phyloP scores from a whole-genome alignment of 257 asterid species.

The Jaltomata sinuosa region DNA sequence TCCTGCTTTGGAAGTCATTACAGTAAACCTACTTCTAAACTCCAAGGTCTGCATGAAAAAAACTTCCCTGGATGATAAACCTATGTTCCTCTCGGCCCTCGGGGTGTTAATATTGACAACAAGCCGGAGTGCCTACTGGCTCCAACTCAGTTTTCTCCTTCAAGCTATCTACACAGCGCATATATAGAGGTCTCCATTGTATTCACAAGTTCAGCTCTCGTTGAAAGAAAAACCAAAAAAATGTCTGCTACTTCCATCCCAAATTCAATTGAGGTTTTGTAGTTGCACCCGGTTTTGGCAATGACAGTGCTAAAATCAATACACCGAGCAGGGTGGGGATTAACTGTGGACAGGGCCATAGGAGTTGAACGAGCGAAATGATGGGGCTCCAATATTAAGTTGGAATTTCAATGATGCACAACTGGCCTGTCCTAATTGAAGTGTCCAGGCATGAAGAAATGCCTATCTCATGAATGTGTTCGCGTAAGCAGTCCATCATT shows the following conservation, averaged over 20 bases:
- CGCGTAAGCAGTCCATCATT: neutral
- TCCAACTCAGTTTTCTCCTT: constrained; percentile 13
- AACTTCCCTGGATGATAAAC: constrained; percentile 3
- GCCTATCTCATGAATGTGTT: neutral
- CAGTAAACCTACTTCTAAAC: constrained; percentile 24
- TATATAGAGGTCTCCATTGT: neutral
- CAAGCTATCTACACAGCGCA: constrained; percentile 11
- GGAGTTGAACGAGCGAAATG: constrained; percentile 23
- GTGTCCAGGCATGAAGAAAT: constrained; percentile 14
- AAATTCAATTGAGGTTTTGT: neutral
- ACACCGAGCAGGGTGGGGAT: constrained; percentile 5
- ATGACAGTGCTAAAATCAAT: neutral
- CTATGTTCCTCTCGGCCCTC: constrained; percentile 9
- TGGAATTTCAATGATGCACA: constrained; percentile 20
- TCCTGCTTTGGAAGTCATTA: neutral
- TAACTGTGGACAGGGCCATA: constrained; percentile 15
- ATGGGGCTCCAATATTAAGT: constrained; percentile 4
- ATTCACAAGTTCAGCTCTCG: neutral
- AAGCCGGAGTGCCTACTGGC: constrained; percentile 3
- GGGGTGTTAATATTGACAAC: neutral
- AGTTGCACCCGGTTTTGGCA: constrained; percentile 3
- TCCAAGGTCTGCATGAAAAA: constrained; percentile 2
- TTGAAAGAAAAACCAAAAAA: constrained; percentile 2
- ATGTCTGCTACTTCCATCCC: constrained; percentile 1
- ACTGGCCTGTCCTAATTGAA: constrained; percentile 23